Percentiles rank a stretch among this genome's conserved stretches.
phyloP scores from a whole-genome alignment of 352 stramenopile genomes.

The Globisporangium spiculum region DNA sequence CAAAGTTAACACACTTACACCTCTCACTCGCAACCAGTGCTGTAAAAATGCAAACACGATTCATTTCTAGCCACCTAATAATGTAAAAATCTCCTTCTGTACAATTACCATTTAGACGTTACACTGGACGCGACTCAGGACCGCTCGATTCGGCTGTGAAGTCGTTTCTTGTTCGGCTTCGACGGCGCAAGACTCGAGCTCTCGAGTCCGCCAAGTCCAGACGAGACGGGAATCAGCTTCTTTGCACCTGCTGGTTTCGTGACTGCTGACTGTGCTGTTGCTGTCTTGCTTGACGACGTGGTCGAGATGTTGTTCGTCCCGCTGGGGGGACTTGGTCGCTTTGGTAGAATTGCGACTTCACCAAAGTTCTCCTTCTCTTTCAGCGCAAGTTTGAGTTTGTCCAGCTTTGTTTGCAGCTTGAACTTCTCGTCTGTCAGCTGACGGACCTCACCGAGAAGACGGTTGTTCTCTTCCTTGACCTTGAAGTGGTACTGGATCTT shows the following conservation, averaged over 20 bases:
- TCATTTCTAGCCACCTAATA: not conserved
- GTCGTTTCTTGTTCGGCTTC: constrained; percentile 38
- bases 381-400: constrained; percentile 44
- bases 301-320: constrained; percentile 9
- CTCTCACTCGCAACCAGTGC: not conserved
- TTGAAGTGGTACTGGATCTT: constrained; percentile 83
- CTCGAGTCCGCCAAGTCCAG: constrained; percentile 11
- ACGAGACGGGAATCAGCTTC: constrained; percentile 17
- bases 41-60: not conserved
- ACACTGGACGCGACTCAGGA: constrained; percentile 5
- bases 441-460: constrained; percentile 62
- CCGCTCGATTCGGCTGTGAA: constrained; percentile 21
- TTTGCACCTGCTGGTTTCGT: constrained; percentile 1
- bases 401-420: constrained; percentile 44
- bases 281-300: not conserved
- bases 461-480: constrained; percentile 84
- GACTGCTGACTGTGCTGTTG: not conserved
- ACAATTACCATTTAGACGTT: constrained; percentile 15
- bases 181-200: constrained; percentile 21
- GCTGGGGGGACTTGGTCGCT: constrained; percentile 19
- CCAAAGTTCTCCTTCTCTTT: constrained; percentile 78
- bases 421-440: constrained; percentile 63
- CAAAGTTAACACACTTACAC: not conserved
- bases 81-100: constrained; percentile 7
- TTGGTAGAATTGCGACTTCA: constrained; percentile 18